Evolutionary conservation across 1,139 yeast genomes (phyloP).

Genomic region (Blastobotrys persicus): DNA sequence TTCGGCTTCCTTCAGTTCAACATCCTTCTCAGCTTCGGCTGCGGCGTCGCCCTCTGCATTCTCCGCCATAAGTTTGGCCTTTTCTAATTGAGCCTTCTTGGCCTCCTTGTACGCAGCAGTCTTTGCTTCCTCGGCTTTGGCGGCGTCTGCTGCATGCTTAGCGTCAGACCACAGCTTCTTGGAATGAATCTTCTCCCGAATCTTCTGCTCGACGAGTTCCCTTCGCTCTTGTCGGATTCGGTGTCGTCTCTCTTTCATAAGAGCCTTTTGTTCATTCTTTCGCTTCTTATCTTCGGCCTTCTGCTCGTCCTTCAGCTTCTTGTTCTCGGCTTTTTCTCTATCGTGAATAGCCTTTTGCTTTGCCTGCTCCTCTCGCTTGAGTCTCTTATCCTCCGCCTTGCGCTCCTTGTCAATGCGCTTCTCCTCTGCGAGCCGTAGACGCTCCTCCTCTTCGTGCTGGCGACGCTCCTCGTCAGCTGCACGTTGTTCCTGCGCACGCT

Average conservation of each 20-base stretch:
- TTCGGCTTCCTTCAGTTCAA: constrained; percentile 24
- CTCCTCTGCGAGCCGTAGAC: constrained; percentile 26
- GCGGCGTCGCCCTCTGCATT: constrained; percentile 29
- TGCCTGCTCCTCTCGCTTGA: constrained; percentile 25
- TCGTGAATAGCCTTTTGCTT: constrained; percentile 21
- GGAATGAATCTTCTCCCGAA: constrained; percentile 20
- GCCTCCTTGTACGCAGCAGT: constrained; percentile 28
- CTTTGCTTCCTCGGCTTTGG: constrained; percentile 30
- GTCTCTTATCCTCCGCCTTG: constrained; percentile 31
- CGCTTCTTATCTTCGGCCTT: constrained; percentile 20
- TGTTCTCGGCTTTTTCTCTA: constrained; percentile 19
- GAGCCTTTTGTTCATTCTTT: constrained; percentile 27
- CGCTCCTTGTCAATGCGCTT: constrained; percentile 30
- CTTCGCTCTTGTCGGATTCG: neutral
- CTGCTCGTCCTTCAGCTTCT: constrained; percentile 17
- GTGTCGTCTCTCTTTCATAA: constrained; percentile 15
- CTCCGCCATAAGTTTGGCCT: constrained; percentile 32
- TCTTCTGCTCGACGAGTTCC: neutral
- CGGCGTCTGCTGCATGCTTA: constrained; percentile 29
- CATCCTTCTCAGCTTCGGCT: constrained; percentile 24
- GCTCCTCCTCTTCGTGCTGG: constrained; percentile 48
- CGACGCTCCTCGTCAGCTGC: constrained; percentile 61
- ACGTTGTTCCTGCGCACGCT: constrained; percentile 72
- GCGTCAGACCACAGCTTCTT: constrained; percentile 30
- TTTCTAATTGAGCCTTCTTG: constrained; percentile 31